phyloP scores from a whole-genome alignment of 306 rosid species.

The Arachis stenosperma region DNA sequence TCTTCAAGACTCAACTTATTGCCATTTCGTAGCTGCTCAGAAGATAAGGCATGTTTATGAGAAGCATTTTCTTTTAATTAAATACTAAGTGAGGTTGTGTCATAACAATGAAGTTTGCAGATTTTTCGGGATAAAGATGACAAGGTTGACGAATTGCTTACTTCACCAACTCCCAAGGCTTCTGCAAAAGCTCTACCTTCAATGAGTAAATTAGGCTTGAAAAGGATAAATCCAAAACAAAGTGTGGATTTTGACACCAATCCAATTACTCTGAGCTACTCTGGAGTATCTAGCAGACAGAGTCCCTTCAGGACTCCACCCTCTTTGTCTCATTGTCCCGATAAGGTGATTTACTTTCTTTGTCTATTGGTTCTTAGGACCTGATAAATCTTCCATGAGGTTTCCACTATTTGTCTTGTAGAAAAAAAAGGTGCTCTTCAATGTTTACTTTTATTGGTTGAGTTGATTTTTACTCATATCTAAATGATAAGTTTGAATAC shows the following conservation, averaged over 20 bases:
- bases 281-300: constrained; percentile 43
- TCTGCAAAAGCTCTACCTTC: constrained; percentile 51
- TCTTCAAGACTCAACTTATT: constrained; percentile 67
- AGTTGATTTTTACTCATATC: background rate
- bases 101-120: constrained; percentile 49
- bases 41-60: constrained; percentile 55
- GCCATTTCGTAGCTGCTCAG: constrained; percentile 54
- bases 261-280: constrained; percentile 39
- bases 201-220: constrained; percentile 52
- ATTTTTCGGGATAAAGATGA: constrained; percentile 50
- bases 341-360: constrained; percentile 58
- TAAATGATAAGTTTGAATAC: constrained; percentile 23
- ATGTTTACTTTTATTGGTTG: constrained; percentile 21
- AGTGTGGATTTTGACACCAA: constrained; percentile 40
- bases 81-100: constrained; percentile 24
- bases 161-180: constrained; percentile 51
- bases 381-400: constrained; percentile 20
- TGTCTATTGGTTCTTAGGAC: constrained; percentile 32
- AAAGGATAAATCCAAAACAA: constrained; percentile 54
- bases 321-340: constrained; percentile 65
- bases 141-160: constrained; percentile 51
- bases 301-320: constrained; percentile 96
- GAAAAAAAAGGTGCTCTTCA: background rate
- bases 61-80: constrained; percentile 18
- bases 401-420: constrained; percentile 5